phyloP scores from a whole-genome alignment of 176 grass and related monocot species.

The Eleusine coracana region DNA sequence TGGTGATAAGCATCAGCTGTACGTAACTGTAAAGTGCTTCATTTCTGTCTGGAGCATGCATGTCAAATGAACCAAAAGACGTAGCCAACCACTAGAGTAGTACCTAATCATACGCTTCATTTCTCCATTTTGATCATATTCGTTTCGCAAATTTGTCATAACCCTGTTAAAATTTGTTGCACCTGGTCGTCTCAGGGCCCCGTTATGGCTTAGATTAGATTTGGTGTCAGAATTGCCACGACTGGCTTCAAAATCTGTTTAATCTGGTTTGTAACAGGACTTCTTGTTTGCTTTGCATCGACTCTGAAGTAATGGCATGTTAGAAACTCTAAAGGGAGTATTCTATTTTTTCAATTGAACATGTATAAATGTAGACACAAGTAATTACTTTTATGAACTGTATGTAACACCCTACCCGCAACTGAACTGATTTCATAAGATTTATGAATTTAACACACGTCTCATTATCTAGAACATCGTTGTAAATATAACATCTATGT shows the following conservation, averaged over 20 bases:
- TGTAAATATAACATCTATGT: too few relatives aligned
- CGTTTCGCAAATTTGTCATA: neutral
- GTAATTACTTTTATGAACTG: too few relatives aligned
- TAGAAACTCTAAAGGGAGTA: too few relatives aligned
- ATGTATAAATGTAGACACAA: too few relatives aligned
- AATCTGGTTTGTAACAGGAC: neutral
- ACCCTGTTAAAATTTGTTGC: neutral
- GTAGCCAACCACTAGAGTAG: neutral
- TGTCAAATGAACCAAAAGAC: neutral
- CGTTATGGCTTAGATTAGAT: neutral
- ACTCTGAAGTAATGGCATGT: too few relatives aligned
- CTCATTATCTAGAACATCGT: too few relatives aligned
- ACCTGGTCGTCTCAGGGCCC: neutral
- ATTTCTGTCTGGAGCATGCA: neutral
- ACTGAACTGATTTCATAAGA: too few relatives aligned
- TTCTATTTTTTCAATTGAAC: too few relatives aligned
- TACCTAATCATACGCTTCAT: neutral
- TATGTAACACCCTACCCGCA: too few relatives aligned
- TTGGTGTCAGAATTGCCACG: neutral
- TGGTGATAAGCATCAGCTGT: neutral
- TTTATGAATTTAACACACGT: too few relatives aligned
- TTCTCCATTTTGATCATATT: neutral
- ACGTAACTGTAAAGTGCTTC: neutral
- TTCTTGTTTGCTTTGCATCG: neutral
- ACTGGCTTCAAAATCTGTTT: neutral